Percentiles rank a stretch among this genome's conserved stretches.
phyloP scores from a whole-genome alignment of 2,329 filamentous ascomycete genomes.

The Colletotrichum somersetense region DNA sequence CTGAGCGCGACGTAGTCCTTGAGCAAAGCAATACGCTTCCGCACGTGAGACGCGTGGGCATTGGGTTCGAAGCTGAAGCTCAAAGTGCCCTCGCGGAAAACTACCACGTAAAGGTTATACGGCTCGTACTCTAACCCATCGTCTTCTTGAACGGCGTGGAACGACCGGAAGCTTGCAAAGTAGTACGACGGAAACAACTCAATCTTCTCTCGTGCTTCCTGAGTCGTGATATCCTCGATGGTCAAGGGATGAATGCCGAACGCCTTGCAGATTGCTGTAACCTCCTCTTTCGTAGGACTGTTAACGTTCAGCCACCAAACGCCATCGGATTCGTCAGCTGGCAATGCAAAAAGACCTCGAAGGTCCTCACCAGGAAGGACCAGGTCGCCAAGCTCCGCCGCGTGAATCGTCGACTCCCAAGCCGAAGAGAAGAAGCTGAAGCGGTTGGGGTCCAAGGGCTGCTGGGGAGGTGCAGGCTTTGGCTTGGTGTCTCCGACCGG shows the following conservation, averaged over 20 bases:
- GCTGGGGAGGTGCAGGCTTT: slow-evolving; percentile 44
- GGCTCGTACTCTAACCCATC: slow-evolving; percentile 89
- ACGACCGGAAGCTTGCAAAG: slow-evolving; percentile 97
- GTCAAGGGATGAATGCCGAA: slow-evolving; percentile 97
- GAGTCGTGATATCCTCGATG: slow-evolving; percentile 93
- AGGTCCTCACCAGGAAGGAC: slow-evolving; percentile 91
- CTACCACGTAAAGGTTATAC: slow-evolving; percentile 96
- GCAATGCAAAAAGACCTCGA: slow-evolving; percentile 83
- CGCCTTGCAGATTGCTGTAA: slow-evolving; percentile 88
- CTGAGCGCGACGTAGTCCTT: slow-evolving; percentile 96
- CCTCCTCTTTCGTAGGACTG: slow-evolving; percentile 89
- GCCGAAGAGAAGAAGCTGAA: slow-evolving; percentile 99
- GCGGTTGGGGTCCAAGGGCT: slow-evolving; percentile 75
- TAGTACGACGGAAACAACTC: slow-evolving; percentile 98
- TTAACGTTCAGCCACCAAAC: slow-evolving; percentile 99
- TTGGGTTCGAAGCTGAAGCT: slow-evolving; percentile 95
- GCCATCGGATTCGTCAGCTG: slow-evolving; percentile 75
- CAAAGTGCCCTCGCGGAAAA: slow-evolving; percentile 93
- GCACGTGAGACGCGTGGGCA: slow-evolving; percentile 87
- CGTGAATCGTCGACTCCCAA: slow-evolving; percentile 92
- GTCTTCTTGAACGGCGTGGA: slow-evolving; percentile 82
- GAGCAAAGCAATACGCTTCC: slow-evolving; percentile 89
- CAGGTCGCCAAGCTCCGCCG: slow-evolving; percentile 87
- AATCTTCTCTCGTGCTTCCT: slow-evolving; percentile 97
- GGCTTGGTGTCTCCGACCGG: slow-evolving; percentile 55